Conservation (phyloP, 2,329 filamentous ascomycete species). For the Furcasterigmium sp. region DNA sequence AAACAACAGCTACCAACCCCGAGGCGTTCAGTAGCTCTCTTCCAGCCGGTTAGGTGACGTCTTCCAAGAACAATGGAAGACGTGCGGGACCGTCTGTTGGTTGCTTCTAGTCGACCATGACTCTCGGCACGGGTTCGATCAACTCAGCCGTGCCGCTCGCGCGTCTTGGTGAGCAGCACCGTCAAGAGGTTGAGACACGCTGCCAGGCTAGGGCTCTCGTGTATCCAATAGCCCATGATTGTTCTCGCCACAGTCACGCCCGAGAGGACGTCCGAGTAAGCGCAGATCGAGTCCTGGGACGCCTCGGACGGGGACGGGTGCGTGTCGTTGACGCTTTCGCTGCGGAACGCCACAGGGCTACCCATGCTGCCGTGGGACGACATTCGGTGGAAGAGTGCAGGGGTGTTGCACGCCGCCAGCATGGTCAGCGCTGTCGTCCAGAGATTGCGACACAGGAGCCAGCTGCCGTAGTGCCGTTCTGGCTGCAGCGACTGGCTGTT, state of each 20-base stretch:
- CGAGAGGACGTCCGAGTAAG: not conserved
- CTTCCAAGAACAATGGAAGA: no score
- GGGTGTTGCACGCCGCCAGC: not conserved
- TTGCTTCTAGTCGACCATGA: no score
- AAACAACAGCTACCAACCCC: no score
- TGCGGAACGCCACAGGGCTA: not conserved
- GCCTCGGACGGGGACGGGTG: not conserved
- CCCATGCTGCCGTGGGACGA: not conserved
- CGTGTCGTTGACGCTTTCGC: not conserved
- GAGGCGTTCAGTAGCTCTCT: no score
- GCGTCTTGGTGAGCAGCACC: not conserved
- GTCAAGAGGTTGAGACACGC: not conserved
- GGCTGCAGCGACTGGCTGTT: constrained; percentile 1
- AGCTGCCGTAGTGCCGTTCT: not conserved
- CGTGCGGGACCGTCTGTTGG: no score
- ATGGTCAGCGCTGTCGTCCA: not conserved
- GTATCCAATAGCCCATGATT: not conserved
- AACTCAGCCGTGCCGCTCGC: not conserved
- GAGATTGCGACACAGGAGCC: not conserved
- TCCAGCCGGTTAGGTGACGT: no score
- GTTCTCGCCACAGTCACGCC: not conserved
- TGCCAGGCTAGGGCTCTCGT: not conserved
- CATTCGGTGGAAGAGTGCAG: not conserved
- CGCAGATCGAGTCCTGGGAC: not conserved
- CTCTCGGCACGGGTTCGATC: no score